Evolutionary conservation across 106 monocot species (phyloP), one percentile per base, ranked within the genome.

Genomic region (Dioscorea dumetorum): DNA sequence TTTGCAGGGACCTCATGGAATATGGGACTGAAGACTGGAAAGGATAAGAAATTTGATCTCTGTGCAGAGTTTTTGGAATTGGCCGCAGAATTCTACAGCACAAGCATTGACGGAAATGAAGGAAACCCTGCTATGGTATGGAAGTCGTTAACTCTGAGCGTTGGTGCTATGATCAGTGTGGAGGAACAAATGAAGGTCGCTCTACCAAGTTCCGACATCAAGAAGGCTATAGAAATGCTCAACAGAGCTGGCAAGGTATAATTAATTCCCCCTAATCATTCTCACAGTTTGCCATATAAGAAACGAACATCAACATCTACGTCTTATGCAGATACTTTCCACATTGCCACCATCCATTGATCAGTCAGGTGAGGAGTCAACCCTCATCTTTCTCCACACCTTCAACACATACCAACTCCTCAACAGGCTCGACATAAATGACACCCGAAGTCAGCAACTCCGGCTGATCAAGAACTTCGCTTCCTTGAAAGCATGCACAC

Each of bases 1-100:
- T 92, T 99, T 77, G 97, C 97, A 16, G 90, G 78, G 41, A 84
- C 73, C 67, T 63, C 87, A 31, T 99, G 97, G 97, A 93, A 99
- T 68, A 83, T 99, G 80, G 97, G 84, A 24, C 61, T 90, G 58
- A 99, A 81, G 79, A 34, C 75, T 5, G 86, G 74, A 49, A 90
- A 79, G 48, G 78, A 85, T 31, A 85, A 79, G 72, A 82, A 69
- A 24, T 87, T 74, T 68, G 82, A 85, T 20, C 64, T 50, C 18
- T 81, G 84, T 62, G 68, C 84, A 18, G 92, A 90, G 69, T 99
- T 87, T 69, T 81, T 84, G 12, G 85, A 90, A 68, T 65, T 99
- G 64, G 84, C 89, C 57, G 80, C 97, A 9, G 92, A 90, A 7
- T 99, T 99, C 72, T 99, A 83, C 24, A 48, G 64, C 9, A 58